These are phyloP conservation scores for Stellera chamaejasme DNA, from an alignment of 345 rosid species.

Conservation along the genomic window DNA sequence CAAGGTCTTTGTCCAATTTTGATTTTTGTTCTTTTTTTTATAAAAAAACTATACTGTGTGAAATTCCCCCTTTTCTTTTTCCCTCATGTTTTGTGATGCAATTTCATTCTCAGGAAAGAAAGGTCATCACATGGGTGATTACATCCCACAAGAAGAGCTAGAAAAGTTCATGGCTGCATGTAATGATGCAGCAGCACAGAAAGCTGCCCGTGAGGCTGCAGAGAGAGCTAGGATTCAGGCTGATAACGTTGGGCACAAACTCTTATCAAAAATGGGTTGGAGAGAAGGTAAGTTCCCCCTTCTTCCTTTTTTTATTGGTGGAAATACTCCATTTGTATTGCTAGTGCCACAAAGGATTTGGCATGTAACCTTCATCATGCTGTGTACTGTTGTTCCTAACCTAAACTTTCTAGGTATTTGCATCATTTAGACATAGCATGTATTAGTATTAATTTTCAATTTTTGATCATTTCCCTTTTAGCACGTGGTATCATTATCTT, in stretches of 20 bases:
- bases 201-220: constrained; percentile 58
- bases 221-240: constrained; percentile 88
- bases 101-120: constrained; percentile 39
- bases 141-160: constrained; percentile 87
- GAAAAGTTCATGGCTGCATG: constrained; percentile 85
- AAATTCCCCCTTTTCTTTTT: constrained; percentile 12
- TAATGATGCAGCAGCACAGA: constrained; percentile 63
- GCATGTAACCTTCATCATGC: too few species aligned
- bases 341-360: too few species aligned
- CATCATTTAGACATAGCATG: too few species aligned
- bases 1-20: constrained; percentile 44
- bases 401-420: background rate
- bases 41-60: background rate
- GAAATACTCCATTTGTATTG: background rate
- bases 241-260: constrained; percentile 91
- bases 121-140: constrained; percentile 99
- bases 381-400: too few species aligned
- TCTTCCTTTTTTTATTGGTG: constrained; percentile 2
- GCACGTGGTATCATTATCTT: background rate
- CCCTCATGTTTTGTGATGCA: constrained; percentile 4
- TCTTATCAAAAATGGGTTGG: constrained; percentile 98
- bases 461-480: background rate
- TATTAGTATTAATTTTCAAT: background rate
- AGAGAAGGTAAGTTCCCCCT: constrained; percentile 65
- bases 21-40: background rate